Evolutionary conservation across 305 asterid species (phyloP), one percentile per base, ranked within the genome.

Genomic region (Plantago coronopus): DNA sequence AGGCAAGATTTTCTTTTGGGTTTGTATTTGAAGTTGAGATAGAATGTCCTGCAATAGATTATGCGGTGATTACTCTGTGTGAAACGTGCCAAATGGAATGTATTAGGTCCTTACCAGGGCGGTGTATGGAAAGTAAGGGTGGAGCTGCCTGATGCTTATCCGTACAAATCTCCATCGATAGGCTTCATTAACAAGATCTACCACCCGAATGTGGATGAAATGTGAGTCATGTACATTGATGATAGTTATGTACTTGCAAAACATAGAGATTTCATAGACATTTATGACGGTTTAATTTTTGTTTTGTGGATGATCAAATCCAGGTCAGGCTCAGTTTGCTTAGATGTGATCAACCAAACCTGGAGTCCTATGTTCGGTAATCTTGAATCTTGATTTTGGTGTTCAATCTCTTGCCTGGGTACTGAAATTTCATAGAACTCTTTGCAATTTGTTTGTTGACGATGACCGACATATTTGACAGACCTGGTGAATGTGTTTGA

Each of bases 341-440:
- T 88, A 51, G 96, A 91, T 78, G 96, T 91, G 42, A 91, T 88
- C 69, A 88, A 88, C 74, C 96, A 91, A 84, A 84, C 91, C 0
- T 91, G 98, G 98, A 91, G 98, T 77, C 98, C 96, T 54, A 91
- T 88, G 98, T 88, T 88, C 51, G 98, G 98, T 91, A 87, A 69
- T 77, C 40, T 22, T 55, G 40, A 69, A 62, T 54, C 51, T 27
- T 55, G 3, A 51, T 42, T 53, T 53, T 27, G 34, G 7, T 27
- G 4, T 5, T 27, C 34, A 3, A 27, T 3, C 0, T 27, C 34
- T 27, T 38, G 62, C 53, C 55, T 16, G 54, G 55, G 17, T 17
- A 45, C 17, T 53, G 12, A 22, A 18, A 22, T 21, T 48, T 44
- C 34, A 38, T 45, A 4, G n/a, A 19, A 13, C 21, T 25, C 11